phyloP scores from a whole-genome alignment of 163 green algal genomes.

The Prototheca stagnorum region DNA sequence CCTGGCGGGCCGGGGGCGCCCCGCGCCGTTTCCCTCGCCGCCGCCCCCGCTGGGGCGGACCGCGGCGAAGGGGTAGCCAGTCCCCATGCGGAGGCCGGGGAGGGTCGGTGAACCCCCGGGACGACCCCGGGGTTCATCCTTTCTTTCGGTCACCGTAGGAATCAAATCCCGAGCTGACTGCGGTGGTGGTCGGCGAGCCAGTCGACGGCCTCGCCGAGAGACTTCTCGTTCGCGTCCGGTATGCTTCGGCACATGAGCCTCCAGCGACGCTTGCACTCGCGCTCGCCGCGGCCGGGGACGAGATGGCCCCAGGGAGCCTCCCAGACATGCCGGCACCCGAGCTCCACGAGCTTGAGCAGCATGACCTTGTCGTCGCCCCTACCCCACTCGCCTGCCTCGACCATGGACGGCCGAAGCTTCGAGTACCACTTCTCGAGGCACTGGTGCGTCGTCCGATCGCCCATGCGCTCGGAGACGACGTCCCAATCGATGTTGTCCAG shows the following conservation, averaged over 20 bases:
- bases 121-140: too few species aligned
- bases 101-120: too few species aligned
- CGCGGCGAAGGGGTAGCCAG: too few species aligned
- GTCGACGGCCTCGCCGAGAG: conserved; percentile 20
- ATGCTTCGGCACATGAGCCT: conserved; percentile 36
- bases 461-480: conserved; percentile 25
- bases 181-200: conserved; percentile 23
- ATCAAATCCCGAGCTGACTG: too few species aligned
- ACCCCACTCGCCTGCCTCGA: conserved; percentile 40
- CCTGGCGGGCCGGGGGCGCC: too few species aligned
- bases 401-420: conserved; percentile 39
- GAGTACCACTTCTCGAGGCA: conserved; percentile 58
- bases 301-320: conserved; percentile 41
- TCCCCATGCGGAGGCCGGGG: too few species aligned
- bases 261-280: conserved; percentile 33
- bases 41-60: too few species aligned
- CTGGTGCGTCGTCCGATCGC: conserved; percentile 32
- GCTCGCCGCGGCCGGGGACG: conserved; percentile 28
- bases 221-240: conserved; percentile 17
- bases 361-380: conserved; percentile 44
- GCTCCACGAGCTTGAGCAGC: conserved; percentile 22
- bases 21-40: too few species aligned
- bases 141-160: too few species aligned
- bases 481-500: conserved; percentile 59
- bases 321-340: conserved; percentile 21